Evolutionary conservation across 805 yeast species (phyloP).

Genomic region (Wickerhamiella slavikovae): DNA sequence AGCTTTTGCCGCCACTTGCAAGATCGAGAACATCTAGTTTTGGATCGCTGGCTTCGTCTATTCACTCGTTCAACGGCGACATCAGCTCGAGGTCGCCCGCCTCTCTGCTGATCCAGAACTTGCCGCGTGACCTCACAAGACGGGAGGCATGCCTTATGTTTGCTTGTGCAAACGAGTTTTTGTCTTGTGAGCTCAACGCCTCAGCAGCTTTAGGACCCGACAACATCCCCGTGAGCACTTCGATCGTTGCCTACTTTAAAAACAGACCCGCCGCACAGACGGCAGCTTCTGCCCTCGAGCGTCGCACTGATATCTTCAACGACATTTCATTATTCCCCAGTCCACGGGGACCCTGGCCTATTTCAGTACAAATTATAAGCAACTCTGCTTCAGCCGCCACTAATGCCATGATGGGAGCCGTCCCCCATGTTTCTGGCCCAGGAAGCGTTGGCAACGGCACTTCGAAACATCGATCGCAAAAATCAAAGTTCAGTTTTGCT

Average conservation of each 20-base stretch:
- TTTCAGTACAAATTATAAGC: too few relatives aligned
- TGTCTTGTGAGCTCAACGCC: constrained; percentile 16
- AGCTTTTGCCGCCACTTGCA: constrained; percentile 4
- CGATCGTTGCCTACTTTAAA: constrained; percentile 15
- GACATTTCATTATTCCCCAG: constrained; percentile 1
- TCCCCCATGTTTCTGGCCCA: too few relatives aligned
- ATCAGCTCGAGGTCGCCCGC: constrained; percentile 1
- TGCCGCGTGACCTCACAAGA: constrained; percentile 19
- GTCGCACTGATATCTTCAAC: constrained; percentile 13
- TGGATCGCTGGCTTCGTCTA: constrained; percentile 2
- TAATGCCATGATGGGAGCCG: too few relatives aligned
- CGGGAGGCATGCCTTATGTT: constrained; percentile 21
- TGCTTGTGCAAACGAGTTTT: constrained; percentile 21
- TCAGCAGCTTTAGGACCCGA: constrained; percentile 8
- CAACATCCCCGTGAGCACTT: constrained; percentile 11
- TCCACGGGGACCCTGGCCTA: too few relatives aligned
- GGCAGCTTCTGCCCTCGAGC: constrained; percentile 14
- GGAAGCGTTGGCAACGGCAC: too few relatives aligned
- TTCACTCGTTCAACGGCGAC: constrained; percentile 3
- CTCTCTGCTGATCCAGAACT: constrained; percentile 14
- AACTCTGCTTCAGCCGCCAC: too few relatives aligned
- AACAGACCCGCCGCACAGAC: constrained; percentile 14
- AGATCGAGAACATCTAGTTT: constrained; percentile 3
- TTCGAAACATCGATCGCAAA: too few relatives aligned
- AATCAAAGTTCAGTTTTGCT: too few relatives aligned